Base-by-base conservation (phyloP, 2,329 filamentous ascomycete species). In the Alternaria gansuensis region DNA sequence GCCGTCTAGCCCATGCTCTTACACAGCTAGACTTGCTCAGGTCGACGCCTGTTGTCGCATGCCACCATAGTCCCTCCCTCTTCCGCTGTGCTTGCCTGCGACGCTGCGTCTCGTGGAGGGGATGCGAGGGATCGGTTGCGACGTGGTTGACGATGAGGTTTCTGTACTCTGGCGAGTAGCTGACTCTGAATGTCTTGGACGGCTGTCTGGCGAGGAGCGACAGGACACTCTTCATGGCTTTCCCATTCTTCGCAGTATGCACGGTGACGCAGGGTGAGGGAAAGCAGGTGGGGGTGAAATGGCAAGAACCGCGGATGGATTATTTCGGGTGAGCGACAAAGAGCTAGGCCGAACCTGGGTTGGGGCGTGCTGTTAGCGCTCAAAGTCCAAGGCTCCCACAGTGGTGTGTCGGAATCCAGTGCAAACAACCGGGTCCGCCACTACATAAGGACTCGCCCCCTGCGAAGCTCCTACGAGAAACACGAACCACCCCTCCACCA, bases 21-120 rank as follows among this genome's bases (percentile, higher is more conserved):
- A 78, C 73, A 14, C 72, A 73, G 23, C 66, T 67, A 5, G 70
- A 75, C 57, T 73, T 77, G 26, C 67, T 72, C 21, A 70, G 49
- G 13, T 68, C 68, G 11, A 57, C 13, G 9, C 60, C 54, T 2
- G 66, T 65, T 3, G 69, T 73, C 5, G 68, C 66, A 54, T 73
- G 64, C 75, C 73, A 75, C 75, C 73, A 77, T 2, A 78, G 66
- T 0, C 71, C 69, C 21, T 73, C 64, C 24, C 60, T 60, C 21
- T 67, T 67, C n/a, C 66, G 64, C 26, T 63, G 56, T 2, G 44
- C 34, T 10, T 62, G 52, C 21, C 57, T 60, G 26, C 74, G 72
- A 34, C 45, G 60, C 44, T 66, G 69, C 8, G 60, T 48, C 11
- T 58, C 57, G 62, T 66, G 33, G 4, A 76, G 65, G 10, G 75